phyloP scores from a whole-genome alignment of 768 basidiomycete species.

The Lactarius akahatsu region DNA sequence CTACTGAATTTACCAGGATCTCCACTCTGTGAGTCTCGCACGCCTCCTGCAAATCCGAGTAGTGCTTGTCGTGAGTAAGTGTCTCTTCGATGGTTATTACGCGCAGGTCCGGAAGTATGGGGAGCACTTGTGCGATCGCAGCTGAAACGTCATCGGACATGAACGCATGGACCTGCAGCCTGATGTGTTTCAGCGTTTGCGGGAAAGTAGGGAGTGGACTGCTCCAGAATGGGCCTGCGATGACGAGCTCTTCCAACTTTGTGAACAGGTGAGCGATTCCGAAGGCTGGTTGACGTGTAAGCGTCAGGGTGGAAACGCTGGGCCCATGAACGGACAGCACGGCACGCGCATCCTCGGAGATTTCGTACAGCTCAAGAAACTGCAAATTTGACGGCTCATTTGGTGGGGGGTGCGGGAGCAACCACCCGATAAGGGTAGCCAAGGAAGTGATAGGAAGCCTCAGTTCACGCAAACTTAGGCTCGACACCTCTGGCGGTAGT shows the following conservation, averaged over 20 bases:
- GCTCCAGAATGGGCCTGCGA: constrained; percentile 22
- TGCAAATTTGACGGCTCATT: neutral
- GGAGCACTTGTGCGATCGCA: constrained; percentile 1
- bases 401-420: constrained; percentile 13
- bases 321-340: constrained; percentile 6
- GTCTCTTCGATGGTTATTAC: constrained; percentile 16
- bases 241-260: constrained; percentile 16
- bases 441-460: constrained; percentile 24
- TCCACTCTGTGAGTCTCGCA: constrained; percentile 9
- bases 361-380: constrained; percentile 21
- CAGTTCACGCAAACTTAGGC: constrained; percentile 13
- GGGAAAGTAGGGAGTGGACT: constrained; percentile 19
- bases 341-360: constrained; percentile 1
- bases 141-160: constrained; percentile 14
- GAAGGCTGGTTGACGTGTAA: constrained; percentile 20
- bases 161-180: constrained; percentile 24
- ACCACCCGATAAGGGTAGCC: constrained; percentile 12
- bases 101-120: constrained; percentile 8
- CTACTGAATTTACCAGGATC: constrained; percentile 13
- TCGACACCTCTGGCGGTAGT: neutral
- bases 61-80: constrained; percentile 9
- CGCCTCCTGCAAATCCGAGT: constrained; percentile 9
- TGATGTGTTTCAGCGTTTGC: constrained; percentile 16
- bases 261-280: constrained; percentile 19
- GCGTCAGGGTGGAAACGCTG: constrained; percentile 13